Evolutionary conservation across 441 rosid species (phyloP).

Genomic region (Populus hybrid): DNA sequence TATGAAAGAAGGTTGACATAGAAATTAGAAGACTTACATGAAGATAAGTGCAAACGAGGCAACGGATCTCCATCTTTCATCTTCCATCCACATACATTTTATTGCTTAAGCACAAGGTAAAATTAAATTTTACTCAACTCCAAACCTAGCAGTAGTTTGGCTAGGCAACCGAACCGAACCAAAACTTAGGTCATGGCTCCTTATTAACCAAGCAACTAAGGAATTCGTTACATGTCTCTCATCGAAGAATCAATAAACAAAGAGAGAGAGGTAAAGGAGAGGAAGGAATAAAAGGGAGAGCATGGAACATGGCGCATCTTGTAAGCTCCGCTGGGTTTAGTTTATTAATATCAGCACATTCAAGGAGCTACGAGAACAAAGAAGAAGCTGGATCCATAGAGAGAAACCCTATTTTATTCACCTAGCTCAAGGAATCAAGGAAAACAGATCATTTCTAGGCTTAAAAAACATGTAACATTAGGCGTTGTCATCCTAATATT

Average conservation of each 20-base stretch:
- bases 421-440: conserved; percentile 9
- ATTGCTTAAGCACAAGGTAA: neutral
- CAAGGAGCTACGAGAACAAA: conserved; percentile 23
- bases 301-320: neutral
- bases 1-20: no score
- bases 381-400: conserved; percentile 2
- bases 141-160: neutral
- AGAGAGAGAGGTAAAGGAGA: neutral
- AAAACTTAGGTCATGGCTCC: conserved; percentile 16
- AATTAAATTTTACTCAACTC: neutral
- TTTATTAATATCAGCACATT: conserved; percentile 18
- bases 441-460: neutral
- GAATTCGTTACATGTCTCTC: conserved; percentile 15
- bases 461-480: neutral
- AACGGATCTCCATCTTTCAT: no score
- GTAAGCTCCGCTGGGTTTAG: conserved; percentile 14
- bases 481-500: neutral
- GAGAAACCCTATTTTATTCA: neutral
- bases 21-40: no score
- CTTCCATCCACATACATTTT: no score
- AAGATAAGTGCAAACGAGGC: no score
- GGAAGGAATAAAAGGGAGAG: neutral
- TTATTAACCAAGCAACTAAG: no score
- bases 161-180: conserved; percentile 1
- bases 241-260: conserved; percentile 9